Base-by-base conservation (phyloP, 768 basidiomycete genomes). In the Mycena epipterygia region DNA sequence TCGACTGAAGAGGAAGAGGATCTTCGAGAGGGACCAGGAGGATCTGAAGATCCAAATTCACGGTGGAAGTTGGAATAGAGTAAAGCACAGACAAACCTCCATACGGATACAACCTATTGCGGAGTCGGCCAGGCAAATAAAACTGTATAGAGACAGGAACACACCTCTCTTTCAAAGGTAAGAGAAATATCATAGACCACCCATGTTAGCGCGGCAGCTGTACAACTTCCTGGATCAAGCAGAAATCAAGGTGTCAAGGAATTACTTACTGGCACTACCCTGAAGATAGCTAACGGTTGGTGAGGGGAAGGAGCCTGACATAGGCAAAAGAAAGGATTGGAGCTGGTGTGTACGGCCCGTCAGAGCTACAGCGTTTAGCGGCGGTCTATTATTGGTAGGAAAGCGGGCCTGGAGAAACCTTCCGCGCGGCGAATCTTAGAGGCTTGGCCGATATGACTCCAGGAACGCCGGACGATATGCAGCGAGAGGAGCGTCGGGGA, bases 191-290 rank as follows among this genome's bases (percentile, higher is more conserved):
- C 68, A n/a, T 63, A 69, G 7, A 69, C 33, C 6, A 69, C 61
- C 68, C 68, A 69, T 25, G 53, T 64, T 8, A 69, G 56, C n/a
- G 68, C 68, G 14, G 61, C 42, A 6, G 23, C 68, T 64, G 16
- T 30, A 14, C 14, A 44, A 29, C 35, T n/a, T n/a, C n/a, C n/a
- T n/a, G n/a, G 19, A 6, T 37, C 21, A 42, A 39, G 23, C 16
- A 51, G 12, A 9, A 7, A 5, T 29, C 23, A 5, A 2, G 33
- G 27, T 0, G 41, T 48, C 29, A 8, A 25, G 12, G 16, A 39
- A 19, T 41, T 7, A 58, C 68, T 32, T 53, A 69, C 68, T 64
- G 0, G 68, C 62, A 27, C 68, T 69, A 3, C 68, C 68, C 39
- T 64, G 68, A 12, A 64, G 27, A 42, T 32, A 69, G 48, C n/a